Evolutionary conservation across 805 yeast species (phyloP).

Genomic region (Hanseniaspora nectarophila): DNA sequence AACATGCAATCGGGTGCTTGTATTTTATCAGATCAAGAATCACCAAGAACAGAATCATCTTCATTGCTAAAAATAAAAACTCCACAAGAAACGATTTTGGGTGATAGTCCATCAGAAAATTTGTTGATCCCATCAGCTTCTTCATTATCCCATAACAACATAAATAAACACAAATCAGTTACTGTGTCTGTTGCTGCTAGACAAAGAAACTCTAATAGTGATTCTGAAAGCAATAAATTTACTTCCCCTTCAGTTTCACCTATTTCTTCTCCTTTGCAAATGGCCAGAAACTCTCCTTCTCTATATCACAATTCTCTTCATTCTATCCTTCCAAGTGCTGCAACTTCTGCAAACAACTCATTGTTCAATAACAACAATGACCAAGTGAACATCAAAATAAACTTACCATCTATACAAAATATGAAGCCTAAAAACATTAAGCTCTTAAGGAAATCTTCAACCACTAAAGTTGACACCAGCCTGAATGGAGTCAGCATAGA

Average conservation of each 20-base stretch:
- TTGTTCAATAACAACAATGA: neutral
- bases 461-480: slow-evolving; percentile 2
- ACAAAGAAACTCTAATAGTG: slow-evolving; percentile 10
- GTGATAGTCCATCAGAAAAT: neutral
- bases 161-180: slow-evolving; percentile 3
- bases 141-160: neutral
- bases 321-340: slow-evolving; percentile 5
- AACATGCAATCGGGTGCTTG: neutral
- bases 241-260: slow-evolving; percentile 12
- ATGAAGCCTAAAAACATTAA: neutral
- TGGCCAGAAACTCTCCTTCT: slow-evolving; percentile 9
- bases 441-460: neutral
- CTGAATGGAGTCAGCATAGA: slow-evolving; percentile 16
- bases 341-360: neutral
- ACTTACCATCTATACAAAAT: slow-evolving; percentile 5
- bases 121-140: slow-evolving; percentile 1
- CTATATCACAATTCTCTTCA: slow-evolving; percentile 11
- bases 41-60: neutral
- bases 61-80: neutral
- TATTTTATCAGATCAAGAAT: neutral
- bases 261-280: slow-evolving; percentile 8
- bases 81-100: neutral
- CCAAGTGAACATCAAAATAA: neutral
- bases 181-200: slow-evolving; percentile 11
- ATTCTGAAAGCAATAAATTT: slow-evolving; percentile 12